Evolutionary conservation across 129 eudicot genomes (phyloP), one percentile per base, ranked within the genome.

Genomic region (carrot (Daucus carota)): DNA sequence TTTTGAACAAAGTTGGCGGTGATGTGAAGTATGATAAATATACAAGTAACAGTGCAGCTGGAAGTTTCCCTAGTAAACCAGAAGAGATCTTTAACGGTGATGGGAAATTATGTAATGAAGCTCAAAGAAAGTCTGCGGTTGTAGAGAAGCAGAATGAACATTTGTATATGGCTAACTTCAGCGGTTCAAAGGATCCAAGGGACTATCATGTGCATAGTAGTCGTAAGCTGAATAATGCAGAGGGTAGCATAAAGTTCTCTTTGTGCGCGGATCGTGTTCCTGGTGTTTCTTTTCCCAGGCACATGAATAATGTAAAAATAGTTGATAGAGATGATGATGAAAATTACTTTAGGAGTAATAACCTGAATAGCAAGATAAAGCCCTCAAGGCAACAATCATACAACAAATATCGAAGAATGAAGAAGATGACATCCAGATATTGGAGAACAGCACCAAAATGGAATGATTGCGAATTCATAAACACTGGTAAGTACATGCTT

Each of bases 251-350:
- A 84, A 88, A 87, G 85, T 72, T 86, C 73, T 84, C 96, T 76
- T 85, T 87, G 72, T 87, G 85, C 89, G 62, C 78, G 84, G 73
- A 75, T 62, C 76, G 88, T 44, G 66, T 80, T 83, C 88, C 95
- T 85, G 77, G 80, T 72, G 88, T 85, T 83, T 86, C 81, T 69
- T 80, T 92, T 73, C 78, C 48, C 22, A 85, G 84, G 90, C 92
- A 76, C 46, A 79, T 85, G 90, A 85, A 81, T 68, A 74, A 82
- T 89, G 95, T 89, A 86, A 92, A 89, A 40, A 46, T 89, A 89
- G 88, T 85, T 66, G 76, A 78, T 87, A 92, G 92, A 89, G 97
- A 95, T 92, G 95, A 91, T 82, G 99, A 95, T 75, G 99, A 95
- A 77, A 89, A 89, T 77, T 88, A 73, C 79, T 92, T 84, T 82